A percentile compares a stretch with the other conserved stretches of the same genome.
Evolutionary conservation across 768 basidiomycete species (phyloP).

Genomic region (Leccinellum albellum): DNA sequence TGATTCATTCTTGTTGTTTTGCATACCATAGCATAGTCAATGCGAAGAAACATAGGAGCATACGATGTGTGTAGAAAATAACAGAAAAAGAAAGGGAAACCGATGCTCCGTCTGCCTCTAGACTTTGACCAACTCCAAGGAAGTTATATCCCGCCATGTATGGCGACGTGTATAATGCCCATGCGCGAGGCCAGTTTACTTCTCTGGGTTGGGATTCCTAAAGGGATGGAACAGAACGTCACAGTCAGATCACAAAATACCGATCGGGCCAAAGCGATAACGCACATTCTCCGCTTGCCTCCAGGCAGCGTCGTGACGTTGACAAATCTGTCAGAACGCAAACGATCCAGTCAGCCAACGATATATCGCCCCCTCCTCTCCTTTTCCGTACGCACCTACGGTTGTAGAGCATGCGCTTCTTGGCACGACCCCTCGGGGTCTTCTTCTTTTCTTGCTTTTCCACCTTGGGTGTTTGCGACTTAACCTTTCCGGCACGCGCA

Average conservation of each 20-base stretch:
- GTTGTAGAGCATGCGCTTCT: conserved; percentile 94
- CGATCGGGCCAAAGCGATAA: conserved; percentile 32
- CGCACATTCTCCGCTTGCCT: conserved; percentile 96
- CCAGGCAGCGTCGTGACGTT: conserved; percentile 89
- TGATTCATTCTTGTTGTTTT: neutral
- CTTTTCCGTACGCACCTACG: conserved; percentile 58
- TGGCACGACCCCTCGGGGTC: conserved; percentile 93
- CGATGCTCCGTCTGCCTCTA: conserved; percentile 7
- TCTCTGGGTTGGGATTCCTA: conserved; percentile 32
- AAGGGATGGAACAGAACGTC: neutral
- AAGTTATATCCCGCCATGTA: conserved; percentile 9
- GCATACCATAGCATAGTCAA: conserved; percentile 23
- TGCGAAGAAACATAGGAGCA: conserved; percentile 1
- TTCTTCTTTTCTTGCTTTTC: conserved; percentile 99
- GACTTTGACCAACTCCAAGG: conserved; percentile 8
- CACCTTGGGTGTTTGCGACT: conserved; percentile 71
- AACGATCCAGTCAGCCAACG: neutral
- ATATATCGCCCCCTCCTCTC: neutral
- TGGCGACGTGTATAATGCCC: conserved; percentile 10
- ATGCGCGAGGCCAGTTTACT: conserved; percentile 13
- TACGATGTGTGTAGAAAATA: conserved; percentile 12
- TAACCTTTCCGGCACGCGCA: conserved; percentile 99
- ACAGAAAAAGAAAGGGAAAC: neutral
- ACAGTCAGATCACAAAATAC: conserved; percentile 33
- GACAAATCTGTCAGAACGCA: conserved; percentile 65